These are phyloP conservation scores for Tilletia indica DNA, from an alignment of 1,284 basidiomycete species.

Conservation along the genomic window DNA sequence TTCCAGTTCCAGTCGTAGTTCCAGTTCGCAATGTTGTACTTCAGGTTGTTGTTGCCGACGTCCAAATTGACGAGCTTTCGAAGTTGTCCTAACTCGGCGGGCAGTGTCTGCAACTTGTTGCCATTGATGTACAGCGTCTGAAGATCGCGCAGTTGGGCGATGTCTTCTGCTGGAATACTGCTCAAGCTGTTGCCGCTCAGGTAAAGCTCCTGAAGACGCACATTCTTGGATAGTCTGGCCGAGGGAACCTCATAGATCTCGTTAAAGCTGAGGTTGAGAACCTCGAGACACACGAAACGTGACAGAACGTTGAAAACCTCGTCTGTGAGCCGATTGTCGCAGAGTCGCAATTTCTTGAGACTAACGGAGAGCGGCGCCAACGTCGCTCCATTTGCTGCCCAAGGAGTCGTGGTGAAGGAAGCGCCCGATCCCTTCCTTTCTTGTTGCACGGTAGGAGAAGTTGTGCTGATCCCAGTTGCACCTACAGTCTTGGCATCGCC, in stretches of 20 bases:
- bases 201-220: conserved; percentile 78
- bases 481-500: conserved; percentile 1
- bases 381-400: conserved; percentile 29
- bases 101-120: conserved; percentile 88
- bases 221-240: conserved; percentile 71
- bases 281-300: conserved; percentile 61
- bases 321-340: conserved; percentile 84
- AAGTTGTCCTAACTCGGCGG: conserved; percentile 83
- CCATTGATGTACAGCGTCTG: conserved; percentile 78
- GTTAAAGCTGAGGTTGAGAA: conserved; percentile 94
- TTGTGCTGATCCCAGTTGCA: not conserved
- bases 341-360: conserved; percentile 76
- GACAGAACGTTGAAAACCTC: conserved; percentile 77
- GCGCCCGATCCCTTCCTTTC: conserved; percentile 50
- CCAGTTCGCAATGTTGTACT: conserved; percentile 98
- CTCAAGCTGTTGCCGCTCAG: conserved; percentile 90
- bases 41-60: conserved; percentile 88
- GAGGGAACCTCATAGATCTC: conserved; percentile 78
- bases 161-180: conserved; percentile 72
- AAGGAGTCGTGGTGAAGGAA: conserved; percentile 29
- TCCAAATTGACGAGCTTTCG: conserved; percentile 79
- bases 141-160: conserved; percentile 45
- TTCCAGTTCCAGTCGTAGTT: conserved; percentile 99
- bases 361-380: conserved; percentile 69
- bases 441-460: conserved; percentile 10